These are phyloP conservation scores for Naematelia encephala DNA, from an alignment of 768 basidiomycete species.

Conservation along the genomic window DNA sequence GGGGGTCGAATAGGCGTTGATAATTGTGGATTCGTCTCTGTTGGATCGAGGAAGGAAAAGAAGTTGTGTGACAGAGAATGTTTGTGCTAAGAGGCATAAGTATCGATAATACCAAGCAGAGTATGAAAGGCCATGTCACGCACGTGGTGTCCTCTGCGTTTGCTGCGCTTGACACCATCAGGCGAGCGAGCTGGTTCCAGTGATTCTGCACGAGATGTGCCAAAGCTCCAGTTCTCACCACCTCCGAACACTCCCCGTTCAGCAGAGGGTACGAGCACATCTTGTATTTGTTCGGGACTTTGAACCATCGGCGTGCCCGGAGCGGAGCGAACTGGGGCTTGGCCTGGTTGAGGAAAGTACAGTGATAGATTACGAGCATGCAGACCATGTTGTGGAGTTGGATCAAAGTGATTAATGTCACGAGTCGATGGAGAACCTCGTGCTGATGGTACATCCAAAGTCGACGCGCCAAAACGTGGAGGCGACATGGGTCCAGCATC, in stretches of 20 bases:
- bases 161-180: slow-evolving; percentile 33
- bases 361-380: slow-evolving; percentile 89
- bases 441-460: not conserved
- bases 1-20: slow-evolving; percentile 6
- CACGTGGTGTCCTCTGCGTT: slow-evolving; percentile 50
- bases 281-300: not conserved
- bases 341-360: slow-evolving; percentile 81
- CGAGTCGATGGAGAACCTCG: slow-evolving; percentile 1
- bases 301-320: slow-evolving; percentile 53
- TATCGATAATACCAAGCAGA: not conserved
- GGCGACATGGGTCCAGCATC: slow-evolving; percentile 6
- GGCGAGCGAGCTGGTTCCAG: slow-evolving; percentile 9
- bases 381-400: slow-evolving; percentile 52
- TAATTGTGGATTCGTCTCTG: slow-evolving; percentile 37
- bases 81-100: slow-evolving; percentile 63
- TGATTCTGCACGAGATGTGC: slow-evolving; percentile 9
- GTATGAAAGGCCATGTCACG: slow-evolving; percentile 10
- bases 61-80: slow-evolving; percentile 93
- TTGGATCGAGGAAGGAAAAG: slow-evolving; percentile 88
- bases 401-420: slow-evolving; percentile 16
- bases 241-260: slow-evolving; percentile 55
- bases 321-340: slow-evolving; percentile 50
- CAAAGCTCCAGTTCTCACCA: slow-evolving; percentile 54
- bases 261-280: not conserved
- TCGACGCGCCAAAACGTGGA: not conserved